Evolutionary conservation across 78 protist species (phyloP), one percentile per base, ranked within the genome.

Genomic region (Monosiga brevicollis): DNA sequence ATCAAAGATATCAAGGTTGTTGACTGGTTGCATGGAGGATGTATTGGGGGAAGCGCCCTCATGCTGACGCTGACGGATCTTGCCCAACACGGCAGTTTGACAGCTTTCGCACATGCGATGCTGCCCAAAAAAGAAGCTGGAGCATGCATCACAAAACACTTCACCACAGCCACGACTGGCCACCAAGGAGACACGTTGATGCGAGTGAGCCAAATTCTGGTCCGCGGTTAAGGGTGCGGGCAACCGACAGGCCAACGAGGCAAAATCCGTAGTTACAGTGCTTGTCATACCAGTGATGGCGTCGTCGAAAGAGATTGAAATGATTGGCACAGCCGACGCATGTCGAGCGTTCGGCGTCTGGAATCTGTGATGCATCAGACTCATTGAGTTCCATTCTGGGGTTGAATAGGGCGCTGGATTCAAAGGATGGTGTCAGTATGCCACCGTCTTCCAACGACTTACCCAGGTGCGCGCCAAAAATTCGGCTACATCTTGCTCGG

Each of bases 111-210:
- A 49, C 62, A 49, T 15, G 62, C 62, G 62, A 15, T 49, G 15
- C 29, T 49, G 29, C 62, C 6, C 15, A 15, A 49, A 20, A 15
- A 20, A 49, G 15, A 49, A 49, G 62, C 15, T 49, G 6, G 79
- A 54, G 83, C 88, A 85, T 0, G 79, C 35, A 1, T 24, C 25
- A 41, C 88, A 85, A 70, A 80, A 85, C 36, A 85, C 81, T 34
- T 85, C 84, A 10, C 88, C 88, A 20, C 88, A 85, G 37, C 79
- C 78, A 3, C 88, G 62, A 37, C 88, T n/a, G n/a, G n/a, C n/a
- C n/a, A n/a, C n/a, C n/a, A n/a, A n/a, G n/a, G n/a, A n/a, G n/a
- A n/a, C n/a, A n/a, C n/a, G n/a, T n/a, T n/a, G n/a, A n/a, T n/a
- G n/a, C n/a, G n/a, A n/a, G n/a, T n/a, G n/a, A n/a, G n/a, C n/a